Evolutionary conservation across 1,284 basidiomycete genomes (phyloP).

Genomic region (Hymenochaete sp.): DNA sequence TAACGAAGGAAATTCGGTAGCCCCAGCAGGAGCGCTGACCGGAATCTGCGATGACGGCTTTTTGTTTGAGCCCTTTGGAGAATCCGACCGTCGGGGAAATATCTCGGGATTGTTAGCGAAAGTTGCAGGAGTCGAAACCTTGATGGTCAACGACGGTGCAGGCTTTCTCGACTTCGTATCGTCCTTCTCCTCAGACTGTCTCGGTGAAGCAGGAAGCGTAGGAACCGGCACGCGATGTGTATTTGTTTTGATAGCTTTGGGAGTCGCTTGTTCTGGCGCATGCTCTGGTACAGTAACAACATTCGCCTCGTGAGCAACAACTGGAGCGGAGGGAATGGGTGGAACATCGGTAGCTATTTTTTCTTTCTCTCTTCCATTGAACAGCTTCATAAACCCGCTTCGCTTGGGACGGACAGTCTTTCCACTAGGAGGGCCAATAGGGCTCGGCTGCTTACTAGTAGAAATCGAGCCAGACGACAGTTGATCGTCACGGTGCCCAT

Average conservation of each 20-base stretch:
- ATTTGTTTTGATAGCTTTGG: conserved; percentile 13
- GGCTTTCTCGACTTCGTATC: conserved; percentile 11
- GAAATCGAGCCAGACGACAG: neutral
- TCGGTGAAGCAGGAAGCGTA: conserved; percentile 20
- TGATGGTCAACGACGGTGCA: conserved; percentile 14
- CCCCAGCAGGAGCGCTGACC: conserved; percentile 53
- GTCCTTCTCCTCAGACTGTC: neutral
- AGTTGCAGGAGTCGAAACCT: conserved; percentile 11
- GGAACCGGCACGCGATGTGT: conserved; percentile 41
- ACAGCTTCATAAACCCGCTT: conserved; percentile 74
- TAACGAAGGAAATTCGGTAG: conserved; percentile 53
- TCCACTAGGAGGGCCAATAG: conserved; percentile 22
- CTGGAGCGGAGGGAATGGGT: conserved; percentile 40
- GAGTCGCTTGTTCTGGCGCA: conserved; percentile 1
- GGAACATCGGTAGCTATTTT: conserved; percentile 40
- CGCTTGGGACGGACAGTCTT: conserved; percentile 61
- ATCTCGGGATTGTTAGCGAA: neutral
- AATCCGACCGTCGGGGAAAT: conserved; percentile 7
- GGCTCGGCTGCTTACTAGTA: conserved; percentile 11
- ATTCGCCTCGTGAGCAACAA: conserved; percentile 14
- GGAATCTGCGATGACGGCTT: conserved; percentile 20
- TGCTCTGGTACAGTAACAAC: neutral
- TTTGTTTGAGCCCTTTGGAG: conserved; percentile 18
- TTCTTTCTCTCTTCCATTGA: conserved; percentile 50
- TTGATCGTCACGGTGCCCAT: neutral